Percentiles rank a stretch among this genome's conserved stretches.
phyloP scores from a whole-genome alignment of 768 basidiomycete genomes.

The Boletus huronensis region DNA sequence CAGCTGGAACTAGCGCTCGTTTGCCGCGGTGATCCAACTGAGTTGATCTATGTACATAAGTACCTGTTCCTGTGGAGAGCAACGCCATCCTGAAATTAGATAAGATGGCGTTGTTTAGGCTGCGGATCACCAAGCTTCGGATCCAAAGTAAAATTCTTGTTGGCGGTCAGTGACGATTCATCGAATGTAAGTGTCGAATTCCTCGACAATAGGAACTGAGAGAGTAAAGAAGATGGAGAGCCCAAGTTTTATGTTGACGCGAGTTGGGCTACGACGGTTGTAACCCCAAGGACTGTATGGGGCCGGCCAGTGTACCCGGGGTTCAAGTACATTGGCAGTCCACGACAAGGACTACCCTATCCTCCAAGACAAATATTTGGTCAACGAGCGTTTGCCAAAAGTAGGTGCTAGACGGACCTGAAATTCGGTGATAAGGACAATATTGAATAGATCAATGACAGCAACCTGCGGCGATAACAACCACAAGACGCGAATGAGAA shows the following conservation, averaged over 20 bases:
- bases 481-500: background rate
- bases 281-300: background rate
- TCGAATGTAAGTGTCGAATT: background rate
- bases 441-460: background rate
- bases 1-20: background rate
- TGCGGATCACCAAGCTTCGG: background rate
- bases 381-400: background rate
- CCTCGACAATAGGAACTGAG: too few relatives aligned
- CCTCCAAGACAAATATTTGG: background rate
- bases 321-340: background rate
- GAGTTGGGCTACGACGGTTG: background rate
- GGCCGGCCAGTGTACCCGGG: background rate
- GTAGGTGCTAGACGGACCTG: background rate
- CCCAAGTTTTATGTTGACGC: background rate
- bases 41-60: background rate
- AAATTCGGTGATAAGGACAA: too few relatives aligned
- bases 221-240: background rate
- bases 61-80: background rate
- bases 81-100: background rate
- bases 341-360: background rate
- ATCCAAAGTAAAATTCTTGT: background rate
- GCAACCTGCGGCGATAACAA: background rate
- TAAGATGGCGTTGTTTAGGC: background rate
- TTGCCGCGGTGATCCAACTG: background rate
- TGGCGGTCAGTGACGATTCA: background rate